Conservation (phyloP, 1,284 basidiomycete genomes). For the Peniophora sp. region DNA sequence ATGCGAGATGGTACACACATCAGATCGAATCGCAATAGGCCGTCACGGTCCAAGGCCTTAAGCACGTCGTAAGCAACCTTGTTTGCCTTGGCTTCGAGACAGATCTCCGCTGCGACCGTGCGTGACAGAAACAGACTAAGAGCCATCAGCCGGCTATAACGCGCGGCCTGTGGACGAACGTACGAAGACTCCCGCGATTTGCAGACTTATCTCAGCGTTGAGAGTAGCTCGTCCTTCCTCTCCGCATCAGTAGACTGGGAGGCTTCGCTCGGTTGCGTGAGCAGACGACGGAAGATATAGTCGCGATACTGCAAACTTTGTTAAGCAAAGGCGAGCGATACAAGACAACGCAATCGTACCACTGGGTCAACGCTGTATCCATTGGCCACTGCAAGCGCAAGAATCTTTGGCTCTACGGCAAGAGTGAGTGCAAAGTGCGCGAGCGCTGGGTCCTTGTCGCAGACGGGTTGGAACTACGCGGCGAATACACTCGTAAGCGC, state of each 20-base stretch:
- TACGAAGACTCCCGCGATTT: conserved; percentile 53
- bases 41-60: conserved; percentile 53
- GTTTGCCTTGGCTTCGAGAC: conserved; percentile 68
- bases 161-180: conserved; percentile 13
- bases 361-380: conserved; percentile 71
- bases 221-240: conserved; percentile 52
- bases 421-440: conserved; percentile 65
- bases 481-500: conserved; percentile 4
- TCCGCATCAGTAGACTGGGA: conserved; percentile 11
- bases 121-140: conserved; percentile 70
- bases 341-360: conserved; percentile 9
- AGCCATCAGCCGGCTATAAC: neutral
- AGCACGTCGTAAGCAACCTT: conserved; percentile 58
- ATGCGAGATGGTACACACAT: conserved; percentile 26
- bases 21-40: conserved; percentile 53
- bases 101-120: conserved; percentile 70
- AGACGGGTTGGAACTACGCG: conserved; percentile 69
- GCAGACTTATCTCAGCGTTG: conserved; percentile 60
- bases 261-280: conserved; percentile 16
- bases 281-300: conserved; percentile 77
- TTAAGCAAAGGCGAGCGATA: conserved; percentile 5
- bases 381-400: conserved; percentile 61
- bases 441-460: conserved; percentile 68
- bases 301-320: conserved; percentile 54
- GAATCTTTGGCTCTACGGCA: conserved; percentile 65